A percentile compares a stretch with the other conserved stretches of the same genome.
Conservation (phyloP, 1,284 basidiomycete genomes). For the Mycosarcoma maydis region DNA sequence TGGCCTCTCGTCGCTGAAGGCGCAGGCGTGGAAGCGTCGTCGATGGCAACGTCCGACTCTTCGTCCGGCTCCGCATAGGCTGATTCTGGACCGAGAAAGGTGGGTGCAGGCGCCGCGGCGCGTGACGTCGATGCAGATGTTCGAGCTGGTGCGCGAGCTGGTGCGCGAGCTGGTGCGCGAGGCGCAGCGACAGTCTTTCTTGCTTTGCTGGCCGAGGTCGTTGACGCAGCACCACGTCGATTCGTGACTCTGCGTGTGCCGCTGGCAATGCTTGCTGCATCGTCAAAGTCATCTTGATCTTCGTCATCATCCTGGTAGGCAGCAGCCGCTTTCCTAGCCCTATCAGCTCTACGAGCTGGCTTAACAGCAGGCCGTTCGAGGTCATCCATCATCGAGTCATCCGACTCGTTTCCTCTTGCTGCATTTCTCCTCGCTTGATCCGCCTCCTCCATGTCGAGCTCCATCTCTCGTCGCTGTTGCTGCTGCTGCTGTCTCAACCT, state of each 20-base stretch:
- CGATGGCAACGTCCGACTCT: slow-evolving; percentile 23
- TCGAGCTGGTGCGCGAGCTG: slow-evolving; percentile 2
- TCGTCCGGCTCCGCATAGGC: slow-evolving; percentile 33
- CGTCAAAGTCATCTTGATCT: slow-evolving; percentile 12
- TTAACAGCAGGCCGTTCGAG: slow-evolving; percentile 13
- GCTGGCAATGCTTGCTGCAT: slow-evolving; percentile 12
- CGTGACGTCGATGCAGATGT: slow-evolving; percentile 4
- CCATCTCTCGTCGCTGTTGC: slow-evolving; percentile 25
- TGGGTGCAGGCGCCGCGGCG: slow-evolving; percentile 16
- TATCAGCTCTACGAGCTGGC: background rate
- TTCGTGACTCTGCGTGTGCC: slow-evolving; percentile 8
- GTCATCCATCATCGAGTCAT: slow-evolving; percentile 60
- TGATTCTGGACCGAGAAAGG: slow-evolving; percentile 32
- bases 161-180: background rate
- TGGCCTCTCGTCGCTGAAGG: slow-evolving; percentile 14
- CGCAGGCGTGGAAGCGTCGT: slow-evolving; percentile 23
- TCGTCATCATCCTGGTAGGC: slow-evolving; percentile 14
- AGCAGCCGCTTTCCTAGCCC: slow-evolving; percentile 2
- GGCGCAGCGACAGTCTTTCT: slow-evolving; percentile 3
- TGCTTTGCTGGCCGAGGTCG: slow-evolving; percentile 2
- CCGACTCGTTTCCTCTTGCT: slow-evolving; percentile 16
- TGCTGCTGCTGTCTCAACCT: slow-evolving; percentile 31
- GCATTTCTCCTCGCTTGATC: slow-evolving; percentile 4
- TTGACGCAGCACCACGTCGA: slow-evolving; percentile 6
- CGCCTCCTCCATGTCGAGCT: slow-evolving; percentile 16